Evolutionary conservation across 768 basidiomycete genomes (phyloP).

Genomic region (Tylopilus felleus): DNA sequence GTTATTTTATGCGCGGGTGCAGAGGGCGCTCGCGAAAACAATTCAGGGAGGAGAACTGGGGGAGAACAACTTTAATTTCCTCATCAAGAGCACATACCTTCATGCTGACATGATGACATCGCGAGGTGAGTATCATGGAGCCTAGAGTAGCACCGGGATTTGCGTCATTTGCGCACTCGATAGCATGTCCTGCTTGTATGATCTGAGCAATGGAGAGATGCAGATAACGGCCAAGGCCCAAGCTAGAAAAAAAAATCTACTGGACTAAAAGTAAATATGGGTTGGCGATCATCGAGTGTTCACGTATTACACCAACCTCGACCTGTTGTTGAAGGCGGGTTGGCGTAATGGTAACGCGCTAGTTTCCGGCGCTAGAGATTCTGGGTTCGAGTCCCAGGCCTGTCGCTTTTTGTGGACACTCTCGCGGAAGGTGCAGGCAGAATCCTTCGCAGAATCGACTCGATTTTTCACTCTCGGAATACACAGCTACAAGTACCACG

Average conservation of each 20-base stretch:
- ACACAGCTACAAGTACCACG: neutral
- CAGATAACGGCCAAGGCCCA: neutral
- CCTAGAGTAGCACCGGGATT: too few species aligned
- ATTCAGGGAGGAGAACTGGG: too few species aligned
- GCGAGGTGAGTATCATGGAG: too few species aligned
- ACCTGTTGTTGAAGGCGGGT: constrained; percentile 35
- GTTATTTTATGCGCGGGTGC: too few species aligned
- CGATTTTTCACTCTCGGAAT: neutral
- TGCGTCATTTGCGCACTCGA: neutral
- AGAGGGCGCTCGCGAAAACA: too few species aligned
- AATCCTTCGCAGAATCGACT: neutral
- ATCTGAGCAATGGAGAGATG: too few species aligned
- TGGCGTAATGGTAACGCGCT: constrained; percentile 66
- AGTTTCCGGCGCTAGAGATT: constrained; percentile 64
- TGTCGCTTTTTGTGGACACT: constrained; percentile 46
- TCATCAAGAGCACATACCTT: too few species aligned
- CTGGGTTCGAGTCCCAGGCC: constrained; percentile 63
- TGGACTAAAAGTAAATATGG: too few species aligned
- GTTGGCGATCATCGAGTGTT: neutral
- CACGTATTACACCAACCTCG: neutral
- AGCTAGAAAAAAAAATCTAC: too few species aligned
- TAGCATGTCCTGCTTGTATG: neutral
- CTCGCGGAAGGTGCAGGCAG: too few species aligned
- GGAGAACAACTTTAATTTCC: too few species aligned
- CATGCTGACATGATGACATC: too few species aligned